Conservation (phyloP, 352 stramenopile species). For the Phytophthora pinifolia region DNA sequence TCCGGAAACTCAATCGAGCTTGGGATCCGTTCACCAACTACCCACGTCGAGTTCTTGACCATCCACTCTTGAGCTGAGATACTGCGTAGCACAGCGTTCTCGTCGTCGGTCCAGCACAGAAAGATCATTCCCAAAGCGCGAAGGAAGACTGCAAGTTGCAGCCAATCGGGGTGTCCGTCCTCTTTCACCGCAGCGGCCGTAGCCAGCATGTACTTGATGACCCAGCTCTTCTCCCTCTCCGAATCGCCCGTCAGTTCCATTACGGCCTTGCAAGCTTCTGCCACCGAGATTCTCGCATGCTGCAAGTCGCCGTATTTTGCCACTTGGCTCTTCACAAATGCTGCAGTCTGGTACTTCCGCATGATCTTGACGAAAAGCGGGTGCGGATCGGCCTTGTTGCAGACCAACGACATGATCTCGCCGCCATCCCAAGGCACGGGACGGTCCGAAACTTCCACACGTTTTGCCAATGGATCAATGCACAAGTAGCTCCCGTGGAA, state of each 20-base stretch:
- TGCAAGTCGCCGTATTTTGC: slow-evolving; percentile 50
- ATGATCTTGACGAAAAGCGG: slow-evolving; percentile 70
- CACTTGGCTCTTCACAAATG: slow-evolving; percentile 50
- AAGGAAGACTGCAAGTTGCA: slow-evolving; percentile 77
- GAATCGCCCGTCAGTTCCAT: slow-evolving; percentile 64
- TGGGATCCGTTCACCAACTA: slow-evolving; percentile 58
- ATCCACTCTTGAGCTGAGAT: slow-evolving; percentile 81
- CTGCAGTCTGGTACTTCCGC: slow-evolving; percentile 69
- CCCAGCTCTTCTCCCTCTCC: slow-evolving; percentile 45
- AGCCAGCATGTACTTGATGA: slow-evolving; percentile 74
- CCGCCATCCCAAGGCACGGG: slow-evolving; percentile 73
- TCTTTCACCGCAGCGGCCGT: slow-evolving; percentile 56
- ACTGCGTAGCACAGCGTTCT: slow-evolving; percentile 58
- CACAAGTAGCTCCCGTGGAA: slow-evolving; percentile 82
- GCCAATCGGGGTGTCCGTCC: slow-evolving; percentile 79
- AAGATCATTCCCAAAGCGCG: slow-evolving; percentile 77
- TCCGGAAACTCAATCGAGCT: slow-evolving; percentile 57
- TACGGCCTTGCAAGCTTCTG: slow-evolving; percentile 59
- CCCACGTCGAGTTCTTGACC: slow-evolving; percentile 58
- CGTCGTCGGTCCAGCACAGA: slow-evolving; percentile 72
- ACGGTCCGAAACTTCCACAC: slow-evolving; percentile 28
- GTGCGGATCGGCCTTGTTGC: slow-evolving; percentile 53
- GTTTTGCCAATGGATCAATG: slow-evolving; percentile 48
- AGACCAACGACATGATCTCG: slow-evolving; percentile 74
- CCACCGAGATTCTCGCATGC: slow-evolving; percentile 55